A percentile compares a stretch with the other conserved stretches of the same genome.
phyloP scores from a whole-genome alignment of 129 eudicot genomes.

The Rutidosis leptorrhynchoides region DNA sequence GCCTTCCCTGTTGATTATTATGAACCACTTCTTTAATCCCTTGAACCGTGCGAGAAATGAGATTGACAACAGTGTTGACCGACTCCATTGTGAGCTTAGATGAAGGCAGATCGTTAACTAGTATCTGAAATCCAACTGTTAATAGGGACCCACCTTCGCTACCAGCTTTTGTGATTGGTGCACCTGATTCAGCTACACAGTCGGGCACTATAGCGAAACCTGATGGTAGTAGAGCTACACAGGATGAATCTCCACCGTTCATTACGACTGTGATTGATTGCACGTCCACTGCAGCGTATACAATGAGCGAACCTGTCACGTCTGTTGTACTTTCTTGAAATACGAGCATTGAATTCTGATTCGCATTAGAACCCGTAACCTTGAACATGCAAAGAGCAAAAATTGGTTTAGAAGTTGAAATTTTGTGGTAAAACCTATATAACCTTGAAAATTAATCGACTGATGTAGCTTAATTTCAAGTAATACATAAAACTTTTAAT shows the following conservation, averaged over 20 bases:
- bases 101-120: constrained; percentile 49
- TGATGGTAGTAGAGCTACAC: constrained; percentile 61
- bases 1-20: constrained; percentile 31
- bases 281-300: constrained; percentile 65
- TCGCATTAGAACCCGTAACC: constrained; percentile 43
- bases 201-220: constrained; percentile 76
- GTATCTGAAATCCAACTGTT: constrained; percentile 70
- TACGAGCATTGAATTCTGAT: constrained; percentile 50
- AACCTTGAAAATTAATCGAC: constrained; percentile 14
- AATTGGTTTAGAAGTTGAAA: constrained; percentile 11
- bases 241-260: constrained; percentile 68
- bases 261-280: constrained; percentile 47
- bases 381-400: constrained; percentile 28
- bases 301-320: constrained; percentile 52
- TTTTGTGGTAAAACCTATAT: neutral
- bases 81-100: constrained; percentile 65
- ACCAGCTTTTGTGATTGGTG: constrained; percentile 32
- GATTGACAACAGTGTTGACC: constrained; percentile 48
- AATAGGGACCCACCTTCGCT: constrained; percentile 51
- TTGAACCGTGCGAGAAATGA: constrained; percentile 61
- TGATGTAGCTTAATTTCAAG: constrained; percentile 7
- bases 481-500: constrained; percentile 1
- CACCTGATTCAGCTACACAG: constrained; percentile 39
- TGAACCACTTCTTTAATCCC: constrained; percentile 58
- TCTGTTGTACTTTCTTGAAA: constrained; percentile 73